Evolutionary conservation across 148 eudicot species (phyloP).

Genomic region (Rhododendron vialii): DNA sequence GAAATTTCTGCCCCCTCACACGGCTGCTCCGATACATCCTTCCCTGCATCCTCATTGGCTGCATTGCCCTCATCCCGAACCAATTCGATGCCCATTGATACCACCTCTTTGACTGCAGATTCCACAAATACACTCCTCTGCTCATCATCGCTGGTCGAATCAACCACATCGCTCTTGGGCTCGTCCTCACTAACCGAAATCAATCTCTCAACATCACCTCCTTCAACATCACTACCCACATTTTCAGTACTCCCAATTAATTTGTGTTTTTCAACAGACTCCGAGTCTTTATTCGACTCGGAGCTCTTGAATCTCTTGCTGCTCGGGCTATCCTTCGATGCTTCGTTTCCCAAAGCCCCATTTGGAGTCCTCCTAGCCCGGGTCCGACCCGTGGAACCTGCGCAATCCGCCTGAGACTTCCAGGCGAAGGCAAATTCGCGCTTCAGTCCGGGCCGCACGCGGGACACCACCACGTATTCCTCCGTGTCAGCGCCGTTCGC

Average conservation of each 20-base stretch:
- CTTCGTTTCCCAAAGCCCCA: not conserved
- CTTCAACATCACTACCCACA: not conserved
- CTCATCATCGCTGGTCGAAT: conserved; percentile 26
- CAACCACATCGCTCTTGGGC: conserved; percentile 17
- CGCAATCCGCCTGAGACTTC: conserved; percentile 46
- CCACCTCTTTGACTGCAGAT: conserved; percentile 17
- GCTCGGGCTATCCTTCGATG: not conserved
- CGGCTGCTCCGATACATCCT: not conserved
- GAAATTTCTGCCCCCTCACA: not conserved
- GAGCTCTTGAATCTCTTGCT: conserved; percentile 19
- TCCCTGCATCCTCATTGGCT: not conserved
- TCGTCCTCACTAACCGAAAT: conserved; percentile 26
- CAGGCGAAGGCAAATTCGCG: conserved; percentile 41
- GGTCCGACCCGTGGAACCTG: conserved; percentile 38
- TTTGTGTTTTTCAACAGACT: not conserved
- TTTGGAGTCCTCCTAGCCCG: conserved; percentile 33
- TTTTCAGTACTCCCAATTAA: not conserved
- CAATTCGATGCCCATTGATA: not conserved
- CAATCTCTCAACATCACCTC: not conserved
- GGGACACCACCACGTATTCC: conserved; percentile 38
- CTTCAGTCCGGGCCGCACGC: conserved; percentile 42
- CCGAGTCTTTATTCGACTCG: not conserved
- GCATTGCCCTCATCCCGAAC: not conserved
- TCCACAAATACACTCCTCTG: conserved; percentile 13
- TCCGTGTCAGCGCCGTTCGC: conserved; percentile 30